Conservation (phyloP, 352 stramenopile species). For the Globisporangium echinulatum region DNA sequence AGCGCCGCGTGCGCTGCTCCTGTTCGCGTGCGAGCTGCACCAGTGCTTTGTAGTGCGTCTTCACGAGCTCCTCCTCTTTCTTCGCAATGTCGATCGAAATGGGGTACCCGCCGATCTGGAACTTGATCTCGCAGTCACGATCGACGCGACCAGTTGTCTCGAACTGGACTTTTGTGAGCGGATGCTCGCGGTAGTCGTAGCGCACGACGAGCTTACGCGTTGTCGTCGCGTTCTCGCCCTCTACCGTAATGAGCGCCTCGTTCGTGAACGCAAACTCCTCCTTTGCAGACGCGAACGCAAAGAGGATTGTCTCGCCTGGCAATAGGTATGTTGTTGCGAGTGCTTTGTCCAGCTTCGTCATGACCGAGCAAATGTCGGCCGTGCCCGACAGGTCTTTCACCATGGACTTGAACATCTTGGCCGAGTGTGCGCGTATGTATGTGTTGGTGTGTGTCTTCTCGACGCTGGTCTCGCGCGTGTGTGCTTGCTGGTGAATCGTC, state of each 20-base stretch:
- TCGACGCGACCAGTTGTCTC: slow-evolving; percentile 51
- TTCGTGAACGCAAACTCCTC: slow-evolving; percentile 69
- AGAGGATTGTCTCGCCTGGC: slow-evolving; percentile 40
- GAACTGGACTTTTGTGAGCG: slow-evolving; percentile 28
- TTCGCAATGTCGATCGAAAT: slow-evolving; percentile 47
- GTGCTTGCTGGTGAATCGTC: too few species aligned
- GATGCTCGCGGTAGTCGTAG: slow-evolving; percentile 34
- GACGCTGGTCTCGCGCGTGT: too few species aligned
- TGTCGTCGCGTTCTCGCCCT: slow-evolving; percentile 36
- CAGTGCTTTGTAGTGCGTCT: slow-evolving; percentile 46
- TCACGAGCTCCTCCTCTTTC: slow-evolving; percentile 39
- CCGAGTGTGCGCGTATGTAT: too few species aligned
- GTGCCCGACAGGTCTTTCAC: slow-evolving; percentile 40
- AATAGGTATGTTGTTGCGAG: slow-evolving; percentile 39
- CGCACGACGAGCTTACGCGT: slow-evolving; percentile 44
- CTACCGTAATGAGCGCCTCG: slow-evolving; percentile 35
- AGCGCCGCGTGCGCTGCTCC: slow-evolving; percentile 21
- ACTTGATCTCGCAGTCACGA: slow-evolving; percentile 65
- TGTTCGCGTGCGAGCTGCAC: slow-evolving; percentile 33
- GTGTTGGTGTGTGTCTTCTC: too few species aligned
- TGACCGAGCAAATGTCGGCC: slow-evolving; percentile 42
- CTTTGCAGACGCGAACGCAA: slow-evolving; percentile 43
- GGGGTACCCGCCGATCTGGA: slow-evolving; percentile 28
- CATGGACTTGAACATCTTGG: slow-evolving; percentile 36
- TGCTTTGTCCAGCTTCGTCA: slow-evolving; percentile 41